phyloP scores from a whole-genome alignment of 2,329 filamentous ascomycete genomes.

The Fusarium chlamydosporum region DNA sequence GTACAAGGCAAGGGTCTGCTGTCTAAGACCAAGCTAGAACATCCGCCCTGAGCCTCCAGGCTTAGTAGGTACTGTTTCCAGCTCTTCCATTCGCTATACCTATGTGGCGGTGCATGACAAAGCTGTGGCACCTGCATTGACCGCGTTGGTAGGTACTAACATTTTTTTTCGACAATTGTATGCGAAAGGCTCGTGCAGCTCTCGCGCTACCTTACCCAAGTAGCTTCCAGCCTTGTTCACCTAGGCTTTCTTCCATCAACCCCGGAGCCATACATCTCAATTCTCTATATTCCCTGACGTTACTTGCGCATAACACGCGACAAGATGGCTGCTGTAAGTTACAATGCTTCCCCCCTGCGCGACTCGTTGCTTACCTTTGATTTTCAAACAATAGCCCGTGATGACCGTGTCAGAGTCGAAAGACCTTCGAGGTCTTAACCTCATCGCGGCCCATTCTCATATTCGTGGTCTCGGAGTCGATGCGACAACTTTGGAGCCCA shows the following conservation, averaged over 20 bases:
- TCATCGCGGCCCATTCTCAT: constrained; percentile 98
- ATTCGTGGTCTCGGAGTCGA: constrained; percentile 97
- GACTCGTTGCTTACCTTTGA: constrained; percentile 42
- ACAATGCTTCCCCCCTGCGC: constrained; percentile 11
- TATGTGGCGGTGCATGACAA: constrained; percentile 37
- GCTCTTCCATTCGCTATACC: too few relatives aligned
- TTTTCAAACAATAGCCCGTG: constrained; percentile 62
- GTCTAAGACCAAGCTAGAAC: too few relatives aligned
- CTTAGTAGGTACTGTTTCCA: too few relatives aligned
- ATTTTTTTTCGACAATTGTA: constrained; percentile 22
- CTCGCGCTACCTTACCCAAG: constrained; percentile 21
- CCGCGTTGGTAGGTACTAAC: constrained; percentile 29
- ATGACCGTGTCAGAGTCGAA: constrained; percentile 93
- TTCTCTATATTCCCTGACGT: constrained; percentile 21
- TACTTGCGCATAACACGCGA: constrained; percentile 43
- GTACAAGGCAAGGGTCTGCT: too few relatives aligned
- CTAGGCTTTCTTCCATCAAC: constrained; percentile 22
- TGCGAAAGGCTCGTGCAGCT: constrained; percentile 38
- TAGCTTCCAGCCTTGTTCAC: constrained; percentile 37
- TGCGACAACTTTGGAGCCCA: constrained; percentile 88
- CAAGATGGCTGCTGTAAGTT: constrained; percentile 69
- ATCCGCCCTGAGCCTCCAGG: too few relatives aligned
- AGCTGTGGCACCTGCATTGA: constrained; percentile 38
- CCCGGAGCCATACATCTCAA: constrained; percentile 33
- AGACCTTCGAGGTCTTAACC: constrained; percentile 94